A percentile compares a stretch with the other conserved stretches of the same genome.
Evolutionary conservation across 306 rosid genomes (phyloP).

Genomic region (Pyrus pyrifolia): DNA sequence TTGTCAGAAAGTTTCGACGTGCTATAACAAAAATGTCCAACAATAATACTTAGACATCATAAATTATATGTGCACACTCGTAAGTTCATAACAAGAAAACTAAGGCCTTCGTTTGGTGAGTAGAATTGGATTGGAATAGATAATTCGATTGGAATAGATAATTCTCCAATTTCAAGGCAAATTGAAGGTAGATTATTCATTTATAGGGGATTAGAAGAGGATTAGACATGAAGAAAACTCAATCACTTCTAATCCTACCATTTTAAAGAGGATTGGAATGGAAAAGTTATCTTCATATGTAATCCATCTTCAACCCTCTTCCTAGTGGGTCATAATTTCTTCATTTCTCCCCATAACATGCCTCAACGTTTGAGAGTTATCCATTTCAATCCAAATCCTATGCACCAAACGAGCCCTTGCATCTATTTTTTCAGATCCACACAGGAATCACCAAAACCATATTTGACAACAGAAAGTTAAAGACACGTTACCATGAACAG

Average conservation of each 20-base stretch:
- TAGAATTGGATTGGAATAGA: neutral
- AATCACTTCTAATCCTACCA: too few relatives aligned
- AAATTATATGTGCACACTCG: too few relatives aligned
- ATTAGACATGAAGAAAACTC: too few relatives aligned
- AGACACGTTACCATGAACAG: slow-evolving; percentile 62
- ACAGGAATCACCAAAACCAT: neutral
- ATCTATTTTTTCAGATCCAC: neutral
- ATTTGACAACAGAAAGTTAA: neutral
- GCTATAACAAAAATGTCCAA: neutral
- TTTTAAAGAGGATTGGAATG: too few relatives aligned
- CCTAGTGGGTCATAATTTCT: too few relatives aligned
- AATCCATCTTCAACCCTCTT: neutral
- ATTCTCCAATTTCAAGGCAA: neutral
- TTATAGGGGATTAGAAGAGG: neutral
- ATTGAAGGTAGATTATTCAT: neutral
- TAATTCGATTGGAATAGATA: neutral
- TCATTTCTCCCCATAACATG: neutral
- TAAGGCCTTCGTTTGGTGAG: neutral
- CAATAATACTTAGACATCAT: neutral
- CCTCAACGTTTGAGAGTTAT: neutral
- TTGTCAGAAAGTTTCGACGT: neutral
- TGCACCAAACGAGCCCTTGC: neutral
- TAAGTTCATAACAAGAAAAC: too few relatives aligned
- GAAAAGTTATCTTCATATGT: too few relatives aligned
- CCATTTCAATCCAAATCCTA: neutral